Base-by-base conservation (phyloP, 208 protist genomes). In the Endotrypanum monterogeii region DNA sequence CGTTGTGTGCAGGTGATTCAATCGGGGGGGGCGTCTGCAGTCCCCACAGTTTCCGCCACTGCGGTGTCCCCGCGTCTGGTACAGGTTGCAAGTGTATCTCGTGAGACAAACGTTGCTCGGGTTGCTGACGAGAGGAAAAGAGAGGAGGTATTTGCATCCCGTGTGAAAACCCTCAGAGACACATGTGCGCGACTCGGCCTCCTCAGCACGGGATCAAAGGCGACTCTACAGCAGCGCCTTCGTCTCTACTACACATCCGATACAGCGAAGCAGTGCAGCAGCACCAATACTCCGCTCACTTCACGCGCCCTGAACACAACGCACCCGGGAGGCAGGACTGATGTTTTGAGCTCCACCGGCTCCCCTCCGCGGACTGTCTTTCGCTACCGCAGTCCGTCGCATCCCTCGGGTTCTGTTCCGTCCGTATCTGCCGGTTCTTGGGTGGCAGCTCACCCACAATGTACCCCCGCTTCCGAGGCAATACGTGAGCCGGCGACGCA, bases 331-430 rank as follows among this genome's bases (percentile, higher is more conserved):
- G n/a, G 23, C 58, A 37, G 18, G 28, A 51, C 16, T 20, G 16
- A 18, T 7, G 20, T 30, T 60, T 52, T 20, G 25, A 18, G 52
- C 14, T 48, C 56, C n/a, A 73, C 63, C 28, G 73, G 68, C 1
- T 83, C 75, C 23, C 82, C 78, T n/a, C 82, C 71, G 41, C 82
- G 82, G 7, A 86, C 82, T 11, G 62, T 79, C 28, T 86, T 86
- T 52, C 73, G 78, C 46, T 86, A 86, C 37, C 80, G 35, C 16
- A 78, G 75, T 51, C 74, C 68, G 6, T 76, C 79, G 4, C 57
- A 39, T 16, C 44, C 67, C 2, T 48, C 58, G 25, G 58, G 23
- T 9, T 46, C 58, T n/a, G 37, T 30, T 37, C n/a, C 41, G 67
- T 37, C n/a, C 35, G 46, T 51, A 60, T 56, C 67, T 56, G 67